Evolutionary conservation across 148 eudicot species (phyloP).

Genomic region (Cornus suecica): DNA sequence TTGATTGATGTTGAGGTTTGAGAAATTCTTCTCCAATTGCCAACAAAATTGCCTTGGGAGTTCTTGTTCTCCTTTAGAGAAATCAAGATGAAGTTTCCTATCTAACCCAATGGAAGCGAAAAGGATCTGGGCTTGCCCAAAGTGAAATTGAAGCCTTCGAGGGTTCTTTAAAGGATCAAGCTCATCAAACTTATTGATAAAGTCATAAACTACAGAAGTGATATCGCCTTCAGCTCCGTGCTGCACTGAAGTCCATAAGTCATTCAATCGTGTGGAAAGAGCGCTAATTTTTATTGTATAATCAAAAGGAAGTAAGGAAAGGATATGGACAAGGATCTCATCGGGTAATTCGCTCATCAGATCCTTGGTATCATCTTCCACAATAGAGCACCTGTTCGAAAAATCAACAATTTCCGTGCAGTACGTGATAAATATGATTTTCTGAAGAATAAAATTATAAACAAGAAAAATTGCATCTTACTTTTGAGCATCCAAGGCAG

Average conservation of each 20-base stretch:
- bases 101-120: conserved; percentile 14
- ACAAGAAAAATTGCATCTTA: too few species aligned
- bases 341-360: neutral
- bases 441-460: neutral
- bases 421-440: too few species aligned
- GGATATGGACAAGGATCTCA: neutral
- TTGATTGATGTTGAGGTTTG: too few species aligned
- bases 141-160: conserved; percentile 17
- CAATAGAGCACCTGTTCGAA: neutral
- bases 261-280: neutral
- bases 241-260: neutral
- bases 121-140: neutral
- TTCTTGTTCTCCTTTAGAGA: conserved; percentile 13
- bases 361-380: neutral
- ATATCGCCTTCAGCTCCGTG: conserved; percentile 12
- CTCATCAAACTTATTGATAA: conserved; percentile 13
- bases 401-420: too few species aligned
- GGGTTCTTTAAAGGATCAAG: conserved; percentile 10
- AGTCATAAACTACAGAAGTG: neutral
- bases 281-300: neutral
- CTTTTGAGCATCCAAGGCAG: neutral
- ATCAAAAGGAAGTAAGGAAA: neutral
- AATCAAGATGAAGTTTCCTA: conserved; percentile 23
- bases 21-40: neutral
- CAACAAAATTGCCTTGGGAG: conserved; percentile 8